Base-by-base conservation (phyloP, 2,329 filamentous ascomycete genomes). In the Diaporthe citriasiana region DNA sequence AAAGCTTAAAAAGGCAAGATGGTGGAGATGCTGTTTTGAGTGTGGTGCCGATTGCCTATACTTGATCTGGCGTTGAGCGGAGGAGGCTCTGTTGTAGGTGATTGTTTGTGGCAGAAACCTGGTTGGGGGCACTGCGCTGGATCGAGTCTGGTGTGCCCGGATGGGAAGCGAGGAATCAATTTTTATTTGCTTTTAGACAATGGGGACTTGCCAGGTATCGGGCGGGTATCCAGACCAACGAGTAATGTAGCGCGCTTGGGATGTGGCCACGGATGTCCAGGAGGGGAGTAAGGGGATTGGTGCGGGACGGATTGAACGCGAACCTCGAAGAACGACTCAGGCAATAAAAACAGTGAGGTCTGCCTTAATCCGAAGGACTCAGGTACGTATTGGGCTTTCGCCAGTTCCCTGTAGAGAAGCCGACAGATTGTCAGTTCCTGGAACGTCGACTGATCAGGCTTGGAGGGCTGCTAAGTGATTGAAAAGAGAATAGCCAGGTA, bases 1-100 rank as follows among this genome's bases (percentile, higher is more conserved):
- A 68, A 87, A 78, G 76, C 81, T 77, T 82, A 85, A 89, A 87
- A 84, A 85, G 84, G 81, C 85, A 89, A 86, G 85, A 83, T 85
- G 85, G 89, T 89, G 88, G 88, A 90, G 88, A 89, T 89, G 84
- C 89, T 90, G 85, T 84, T 90, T 90, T 89, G 89, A 89, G 89
- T 85, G 87, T 89, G 87, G 87, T 89, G 88, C 88, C 87, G 88
- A 89, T 87, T 87, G 87, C 87, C 89, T 91, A 90, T 89, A 89
- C 89, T 90, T 85, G 86, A 90, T 91, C 88, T 89, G 89, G 89
- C 84, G 85, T 85, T 85, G 85, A 85, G 85, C 85, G 87, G 85
- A 86, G 66, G 85, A 86, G 84, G 82, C 80, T 81, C 80, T 82
- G 79, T 81, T 79, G 84, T 80, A 82, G 81, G 79, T 81, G 81